phyloP scores from a whole-genome alignment of 768 basidiomycete species.

The Auriscalpium microsporum region DNA sequence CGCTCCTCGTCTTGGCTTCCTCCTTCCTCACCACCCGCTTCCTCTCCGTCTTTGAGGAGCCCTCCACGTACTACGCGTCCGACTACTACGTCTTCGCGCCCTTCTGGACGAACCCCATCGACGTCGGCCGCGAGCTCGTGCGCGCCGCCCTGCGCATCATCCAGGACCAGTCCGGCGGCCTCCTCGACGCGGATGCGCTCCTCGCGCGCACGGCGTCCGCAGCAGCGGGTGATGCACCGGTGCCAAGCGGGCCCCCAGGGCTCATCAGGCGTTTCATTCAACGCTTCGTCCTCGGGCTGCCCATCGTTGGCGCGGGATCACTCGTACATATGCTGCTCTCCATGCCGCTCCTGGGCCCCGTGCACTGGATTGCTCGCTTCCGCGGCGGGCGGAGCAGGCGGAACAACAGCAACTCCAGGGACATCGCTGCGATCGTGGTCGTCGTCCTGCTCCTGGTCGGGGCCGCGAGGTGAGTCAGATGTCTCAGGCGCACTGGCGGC shows the following conservation, averaged over 20 bases:
- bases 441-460: constrained; percentile 53
- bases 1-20: constrained; percentile 10
- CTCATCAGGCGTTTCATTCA: constrained; percentile 49
- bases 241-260: constrained; percentile 28
- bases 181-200: constrained; percentile 14
- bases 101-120: constrained; percentile 14
- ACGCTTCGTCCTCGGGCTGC: constrained; percentile 70
- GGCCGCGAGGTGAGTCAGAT: constrained; percentile 42
- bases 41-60: constrained; percentile 9
- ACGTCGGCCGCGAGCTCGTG: constrained; percentile 12
- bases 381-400: constrained; percentile 49
- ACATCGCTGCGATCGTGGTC: constrained; percentile 60
- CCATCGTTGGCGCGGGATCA: constrained; percentile 70
- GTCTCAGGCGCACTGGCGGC: too few relatives aligned
- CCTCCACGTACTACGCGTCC: background rate
- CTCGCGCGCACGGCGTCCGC: constrained; percentile 33
- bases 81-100: constrained; percentile 1
- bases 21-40: constrained; percentile 14
- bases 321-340: constrained; percentile 65
- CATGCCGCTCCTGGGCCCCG: constrained; percentile 52
- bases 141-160: constrained; percentile 15
- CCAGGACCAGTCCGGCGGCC: constrained; percentile 13
- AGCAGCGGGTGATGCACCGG: background rate
- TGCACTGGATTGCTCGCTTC: constrained; percentile 64
- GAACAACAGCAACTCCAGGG: constrained; percentile 34